Conservation (phyloP, 768 basidiomycete species). For the Auriscalpium microsporum region DNA sequence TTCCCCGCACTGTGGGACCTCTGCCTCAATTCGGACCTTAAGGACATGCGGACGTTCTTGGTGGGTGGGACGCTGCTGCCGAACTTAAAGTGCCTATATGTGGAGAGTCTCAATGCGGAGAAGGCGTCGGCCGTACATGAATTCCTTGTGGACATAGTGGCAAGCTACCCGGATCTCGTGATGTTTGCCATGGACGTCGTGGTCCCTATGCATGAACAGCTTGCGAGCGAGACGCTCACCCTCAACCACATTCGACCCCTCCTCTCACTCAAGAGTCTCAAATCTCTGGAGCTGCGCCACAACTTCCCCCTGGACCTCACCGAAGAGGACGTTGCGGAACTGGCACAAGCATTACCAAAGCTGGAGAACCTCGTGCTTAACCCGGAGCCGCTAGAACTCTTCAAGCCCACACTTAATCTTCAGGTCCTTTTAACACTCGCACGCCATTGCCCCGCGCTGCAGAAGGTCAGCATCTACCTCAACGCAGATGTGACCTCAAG, state of each 20-base stretch:
- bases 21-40: slow-evolving; percentile 9
- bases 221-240: slow-evolving; percentile 1
- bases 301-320: slow-evolving; percentile 13
- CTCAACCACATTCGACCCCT: slow-evolving; percentile 7
- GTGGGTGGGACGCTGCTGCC: slow-evolving; percentile 8
- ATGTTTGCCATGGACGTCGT: slow-evolving; percentile 8
- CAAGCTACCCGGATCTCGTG: slow-evolving; percentile 8
- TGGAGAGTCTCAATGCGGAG: slow-evolving; percentile 7
- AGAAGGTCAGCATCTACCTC: slow-evolving; percentile 9
- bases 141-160: slow-evolving; percentile 7
- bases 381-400: slow-evolving; percentile 9
- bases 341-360: slow-evolving; percentile 8
- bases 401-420: slow-evolving; percentile 4
- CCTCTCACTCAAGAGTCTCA: slow-evolving; percentile 11
- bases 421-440: slow-evolving; percentile 1
- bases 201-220: slow-evolving; percentile 1
- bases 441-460: slow-evolving; percentile 8
- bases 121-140: neutral
- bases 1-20: slow-evolving; percentile 11
- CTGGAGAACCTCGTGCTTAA: slow-evolving; percentile 10
- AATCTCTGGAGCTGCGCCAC: slow-evolving; percentile 12
- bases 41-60: slow-evolving; percentile 10
- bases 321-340: slow-evolving; percentile 8
- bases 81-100: slow-evolving; percentile 3
- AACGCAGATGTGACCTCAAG: slow-evolving; percentile 3